phyloP scores from a whole-genome alignment of 2,329 filamentous ascomycete species.

The Clarireedia hainanense region DNA sequence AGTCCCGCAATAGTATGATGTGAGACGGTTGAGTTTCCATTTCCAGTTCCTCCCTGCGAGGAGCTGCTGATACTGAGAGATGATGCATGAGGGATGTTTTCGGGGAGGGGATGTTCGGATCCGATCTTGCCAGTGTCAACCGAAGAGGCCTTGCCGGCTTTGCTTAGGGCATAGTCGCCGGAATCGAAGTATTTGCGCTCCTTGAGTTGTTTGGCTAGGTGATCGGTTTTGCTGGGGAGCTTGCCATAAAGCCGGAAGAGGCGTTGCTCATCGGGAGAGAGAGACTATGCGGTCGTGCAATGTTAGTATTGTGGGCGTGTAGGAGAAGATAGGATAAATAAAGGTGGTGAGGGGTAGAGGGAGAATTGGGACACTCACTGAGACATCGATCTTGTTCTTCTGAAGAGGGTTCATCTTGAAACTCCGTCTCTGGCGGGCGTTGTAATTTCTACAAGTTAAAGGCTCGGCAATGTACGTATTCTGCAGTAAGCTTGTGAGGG shows the following conservation, averaged over 20 bases:
- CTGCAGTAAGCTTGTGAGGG: no score
- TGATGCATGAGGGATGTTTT: slow-evolving; percentile 87
- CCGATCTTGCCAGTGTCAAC: slow-evolving; percentile 91
- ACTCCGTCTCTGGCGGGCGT: neutral
- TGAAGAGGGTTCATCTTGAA: slow-evolving; percentile 84
- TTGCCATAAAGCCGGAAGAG: slow-evolving; percentile 97
- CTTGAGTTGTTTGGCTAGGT: slow-evolving; percentile 97
- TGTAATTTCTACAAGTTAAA: neutral
- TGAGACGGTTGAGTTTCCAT: slow-evolving; percentile 31
- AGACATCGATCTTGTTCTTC: slow-evolving; percentile 97
- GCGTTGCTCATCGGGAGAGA: slow-evolving; percentile 90
- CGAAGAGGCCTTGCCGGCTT: slow-evolving; percentile 92
- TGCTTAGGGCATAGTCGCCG: slow-evolving; percentile 91
- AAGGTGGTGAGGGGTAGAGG: neutral
- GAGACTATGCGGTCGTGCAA: slow-evolving; percentile 49
- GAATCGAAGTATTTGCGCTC: slow-evolving; percentile 99
- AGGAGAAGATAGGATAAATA: slow-evolving; percentile 9
- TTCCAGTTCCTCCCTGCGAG: slow-evolving; percentile 35
- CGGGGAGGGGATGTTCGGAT: slow-evolving; percentile 86
- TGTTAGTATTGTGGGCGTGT: neutral
- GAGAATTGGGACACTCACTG: slow-evolving; percentile 50
- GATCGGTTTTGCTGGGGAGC: slow-evolving; percentile 89
- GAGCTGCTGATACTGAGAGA: slow-evolving; percentile 43
- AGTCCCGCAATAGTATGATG: slow-evolving; percentile 32
- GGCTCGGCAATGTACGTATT: no score